Evolutionary conservation across 129 eudicot genomes (phyloP), one percentile per base, ranked within the genome.

Genomic region (Logfia minima): DNA sequence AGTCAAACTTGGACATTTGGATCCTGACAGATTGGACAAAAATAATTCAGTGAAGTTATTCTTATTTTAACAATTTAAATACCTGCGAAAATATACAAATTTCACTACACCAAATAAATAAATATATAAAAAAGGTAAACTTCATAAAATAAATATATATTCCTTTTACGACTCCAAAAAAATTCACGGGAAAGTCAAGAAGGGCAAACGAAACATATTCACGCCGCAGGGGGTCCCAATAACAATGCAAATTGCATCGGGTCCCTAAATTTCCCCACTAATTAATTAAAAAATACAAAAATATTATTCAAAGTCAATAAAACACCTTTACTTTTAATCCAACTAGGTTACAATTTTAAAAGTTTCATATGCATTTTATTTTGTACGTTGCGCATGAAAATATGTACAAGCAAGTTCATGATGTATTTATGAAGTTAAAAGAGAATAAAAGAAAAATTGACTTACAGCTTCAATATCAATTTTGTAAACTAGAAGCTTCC

Each of bases 401-500:
- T 9, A 19, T 53, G 71, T n/a, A 60, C 61, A 68, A 35, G 4
- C 3, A 61, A 23, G 3, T 31, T 23, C 8, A 23, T 26, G 34
- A 5, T 29, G 2, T 28, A 43, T 64, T 45, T 65, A 3, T 10
- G 17, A 62, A 56, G 39, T 35, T 65, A 6, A 56, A 31, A 35
- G 2, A 4, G 13, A 13, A 66, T 9, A 52, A 29, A 58, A 56
- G 31, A n/a, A 68, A 0, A 41, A 41, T 82, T 81, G 87, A 80
- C 84, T 80, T 80, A 80, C 79, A 80, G 96, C 96, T 89, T 93
- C 97, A 71, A 91, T 86, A 59, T 93, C 98, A 80, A 93, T 91
- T 55, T 93, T 89, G 89, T 91, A 93, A 19, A 91, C 96, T 0
- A 89, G 93, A 70, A 93, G 96, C 90, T 94, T 91, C 75, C 96